Evolutionary conservation across 2,329 filamentous ascomycete genomes (phyloP).

Genomic region (Trichophyton simii): DNA sequence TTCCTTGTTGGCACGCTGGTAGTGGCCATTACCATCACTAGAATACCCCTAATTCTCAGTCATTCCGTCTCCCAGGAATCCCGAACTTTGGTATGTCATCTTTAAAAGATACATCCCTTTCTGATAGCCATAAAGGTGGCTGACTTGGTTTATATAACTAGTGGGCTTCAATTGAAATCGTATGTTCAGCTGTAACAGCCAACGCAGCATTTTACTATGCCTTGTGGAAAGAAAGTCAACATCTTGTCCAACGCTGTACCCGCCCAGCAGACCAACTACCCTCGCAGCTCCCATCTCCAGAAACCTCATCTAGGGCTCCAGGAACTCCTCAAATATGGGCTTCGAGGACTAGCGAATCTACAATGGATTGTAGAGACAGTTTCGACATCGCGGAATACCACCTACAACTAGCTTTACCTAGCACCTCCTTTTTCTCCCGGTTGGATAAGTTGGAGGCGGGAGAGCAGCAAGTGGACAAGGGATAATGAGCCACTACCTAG

Average conservation of each 20-base stretch:
- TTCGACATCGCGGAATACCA: not conserved
- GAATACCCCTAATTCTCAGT: slow-evolving; percentile 12
- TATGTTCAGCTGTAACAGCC: slow-evolving; percentile 11
- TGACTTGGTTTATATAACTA: not conserved
- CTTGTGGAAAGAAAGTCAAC: slow-evolving; percentile 10
- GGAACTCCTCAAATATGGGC: not conserved
- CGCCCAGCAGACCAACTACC: not conserved
- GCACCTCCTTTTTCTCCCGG: not conserved
- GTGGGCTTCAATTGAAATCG: slow-evolving; percentile 15
- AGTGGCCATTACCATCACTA: slow-evolving; percentile 11
- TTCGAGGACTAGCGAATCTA: not conserved
- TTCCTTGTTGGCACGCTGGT: slow-evolving; percentile 13
- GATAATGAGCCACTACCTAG: not conserved
- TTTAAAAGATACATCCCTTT: not conserved
- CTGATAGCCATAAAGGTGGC: not conserved
- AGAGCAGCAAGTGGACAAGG: not conserved
- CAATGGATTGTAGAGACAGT: not conserved
- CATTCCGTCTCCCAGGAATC: slow-evolving; percentile 10
- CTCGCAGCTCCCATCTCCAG: not conserved
- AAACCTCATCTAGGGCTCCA: not conserved
- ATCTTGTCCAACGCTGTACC: not conserved
- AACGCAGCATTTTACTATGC: slow-evolving; percentile 15
- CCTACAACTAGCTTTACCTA: not conserved
- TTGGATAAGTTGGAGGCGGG: not conserved
- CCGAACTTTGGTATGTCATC: slow-evolving; percentile 11